Evolutionary conservation across 169 alveolate genomes (phyloP).

Genomic region (Plasmodium vivax): DNA sequence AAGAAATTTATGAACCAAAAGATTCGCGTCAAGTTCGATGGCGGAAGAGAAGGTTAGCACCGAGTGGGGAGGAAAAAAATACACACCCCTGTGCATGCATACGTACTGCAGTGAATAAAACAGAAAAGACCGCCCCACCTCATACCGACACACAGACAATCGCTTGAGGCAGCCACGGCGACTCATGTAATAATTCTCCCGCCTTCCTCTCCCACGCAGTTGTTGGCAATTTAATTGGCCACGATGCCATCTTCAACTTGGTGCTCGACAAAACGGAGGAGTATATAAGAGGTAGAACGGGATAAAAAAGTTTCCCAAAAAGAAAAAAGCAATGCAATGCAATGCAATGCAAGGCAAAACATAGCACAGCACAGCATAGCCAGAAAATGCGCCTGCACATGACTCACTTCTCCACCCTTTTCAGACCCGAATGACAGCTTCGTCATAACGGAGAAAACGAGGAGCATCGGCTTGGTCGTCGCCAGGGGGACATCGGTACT

Average conservation of each 20-base stretch:
- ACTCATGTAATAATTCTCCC: background rate
- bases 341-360: background rate
- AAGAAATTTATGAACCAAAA: constrained; percentile 85
- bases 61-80: background rate
- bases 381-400: background rate
- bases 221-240: constrained; percentile 90
- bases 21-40: constrained; percentile 89
- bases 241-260: constrained; percentile 90
- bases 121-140: background rate
- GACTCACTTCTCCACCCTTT: background rate
- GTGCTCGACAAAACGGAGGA: constrained; percentile 92
- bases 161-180: background rate
- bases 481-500: constrained; percentile 93
- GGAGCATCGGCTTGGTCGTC: constrained; percentile 89
- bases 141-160: background rate
- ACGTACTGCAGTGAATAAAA: background rate
- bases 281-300: constrained; percentile 85
- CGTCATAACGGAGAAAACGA: constrained; percentile 84
- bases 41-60: constrained; percentile 89
- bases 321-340: background rate
- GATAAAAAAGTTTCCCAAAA: background rate
- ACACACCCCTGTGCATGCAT: background rate
- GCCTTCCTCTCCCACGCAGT: constrained; percentile 75
- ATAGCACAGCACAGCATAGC: background rate
- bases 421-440: constrained; percentile 88